Evolutionary conservation across 768 basidiomycete genomes (phyloP).

Genomic region (Lentinula boryana): DNA sequence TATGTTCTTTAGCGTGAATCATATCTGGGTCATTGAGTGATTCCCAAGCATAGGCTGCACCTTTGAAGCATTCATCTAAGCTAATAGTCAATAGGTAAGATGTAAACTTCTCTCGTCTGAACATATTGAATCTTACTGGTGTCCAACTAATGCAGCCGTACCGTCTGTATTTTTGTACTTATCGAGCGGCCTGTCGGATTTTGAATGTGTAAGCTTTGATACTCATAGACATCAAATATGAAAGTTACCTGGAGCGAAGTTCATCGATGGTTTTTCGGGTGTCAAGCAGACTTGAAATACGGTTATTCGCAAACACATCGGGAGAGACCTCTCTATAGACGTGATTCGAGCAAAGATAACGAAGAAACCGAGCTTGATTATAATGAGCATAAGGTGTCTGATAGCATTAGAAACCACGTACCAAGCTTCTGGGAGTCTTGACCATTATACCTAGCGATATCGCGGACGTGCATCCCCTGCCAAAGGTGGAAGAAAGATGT

Average conservation of each 20-base stretch:
- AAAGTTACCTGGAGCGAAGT: conserved; percentile 9
- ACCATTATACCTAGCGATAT: conserved; percentile 23
- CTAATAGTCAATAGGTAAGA: conserved; percentile 5
- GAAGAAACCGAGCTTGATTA: conserved; percentile 26
- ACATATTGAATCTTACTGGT: conserved; percentile 9
- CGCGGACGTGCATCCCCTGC: conserved; percentile 28
- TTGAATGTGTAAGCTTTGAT: not conserved
- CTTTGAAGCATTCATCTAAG: conserved; percentile 15
- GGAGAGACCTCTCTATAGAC: conserved; percentile 30
- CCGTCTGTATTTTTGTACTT: conserved; percentile 16
- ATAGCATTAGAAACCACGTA: conserved; percentile 10
- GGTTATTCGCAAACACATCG: conserved; percentile 32
- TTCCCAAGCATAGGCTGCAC: conserved; percentile 13
- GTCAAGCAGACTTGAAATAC: conserved; percentile 28
- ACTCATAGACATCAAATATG: conserved; percentile 7
- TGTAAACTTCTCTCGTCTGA: too few species aligned
- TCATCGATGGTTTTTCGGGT: conserved; percentile 22
- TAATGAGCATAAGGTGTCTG: not conserved
- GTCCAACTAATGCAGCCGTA: conserved; percentile 15
- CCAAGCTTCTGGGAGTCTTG: conserved; percentile 28
- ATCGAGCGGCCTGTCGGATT: conserved; percentile 7
- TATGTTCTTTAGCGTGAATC: conserved; percentile 4
- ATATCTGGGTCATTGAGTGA: conserved; percentile 8
- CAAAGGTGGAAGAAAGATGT: not conserved
- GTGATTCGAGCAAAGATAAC: conserved; percentile 31